phyloP scores from a whole-genome alignment of 352 stramenopile genomes.

The Phytophthora hibernalis region DNA sequence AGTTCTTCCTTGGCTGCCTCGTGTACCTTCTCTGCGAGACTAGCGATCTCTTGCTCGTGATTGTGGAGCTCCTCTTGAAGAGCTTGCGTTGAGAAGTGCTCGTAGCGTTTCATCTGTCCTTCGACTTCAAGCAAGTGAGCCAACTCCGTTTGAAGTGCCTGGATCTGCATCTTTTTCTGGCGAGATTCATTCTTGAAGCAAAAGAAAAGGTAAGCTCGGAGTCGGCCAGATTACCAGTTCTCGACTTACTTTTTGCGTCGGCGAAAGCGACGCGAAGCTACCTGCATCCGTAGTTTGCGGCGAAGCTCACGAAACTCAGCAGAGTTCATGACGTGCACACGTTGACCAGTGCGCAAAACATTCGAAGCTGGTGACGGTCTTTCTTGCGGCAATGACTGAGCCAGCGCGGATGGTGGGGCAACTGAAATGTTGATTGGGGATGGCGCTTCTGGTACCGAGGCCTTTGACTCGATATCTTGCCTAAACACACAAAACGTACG shows the following conservation, averaged over 20 bases:
- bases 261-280: conserved; percentile 40
- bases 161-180: background rate
- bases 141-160: background rate
- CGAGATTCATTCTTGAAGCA: background rate
- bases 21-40: background rate
- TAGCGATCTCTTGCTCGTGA: background rate
- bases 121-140: background rate
- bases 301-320: conserved; percentile 37
- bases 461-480: too few species aligned
- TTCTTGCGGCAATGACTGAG: background rate
- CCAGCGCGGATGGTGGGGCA: too few species aligned
- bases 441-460: too few species aligned
- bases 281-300: conserved; percentile 43
- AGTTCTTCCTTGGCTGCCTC: background rate
- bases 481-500: too few species aligned
- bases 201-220: too few species aligned
- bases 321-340: conserved; percentile 27
- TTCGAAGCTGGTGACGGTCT: background rate
- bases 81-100: background rate
- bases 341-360: conserved; percentile 23
- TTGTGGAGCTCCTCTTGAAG: background rate
- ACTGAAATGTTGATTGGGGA: too few species aligned
- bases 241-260: conserved; percentile 41
- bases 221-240: background rate
- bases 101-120: background rate